Evolutionary conservation across 1,139 yeast genomes (phyloP).

Genomic region (Starmera stellimalicola): DNA sequence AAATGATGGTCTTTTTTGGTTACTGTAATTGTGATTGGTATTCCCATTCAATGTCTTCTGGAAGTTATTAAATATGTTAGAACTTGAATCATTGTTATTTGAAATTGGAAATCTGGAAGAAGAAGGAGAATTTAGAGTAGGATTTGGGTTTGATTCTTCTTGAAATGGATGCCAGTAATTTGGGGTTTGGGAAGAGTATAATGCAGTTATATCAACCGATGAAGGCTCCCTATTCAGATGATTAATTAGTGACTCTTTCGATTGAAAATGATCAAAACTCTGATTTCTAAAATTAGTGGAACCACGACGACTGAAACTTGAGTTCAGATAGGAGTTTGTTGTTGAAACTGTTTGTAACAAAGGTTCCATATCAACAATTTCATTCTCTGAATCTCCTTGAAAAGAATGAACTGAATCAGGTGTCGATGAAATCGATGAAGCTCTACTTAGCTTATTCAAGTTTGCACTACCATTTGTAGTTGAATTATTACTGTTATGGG

Average conservation of each 20-base stretch:
- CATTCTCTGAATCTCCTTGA: constrained; percentile 5
- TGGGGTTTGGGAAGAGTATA: constrained; percentile 7
- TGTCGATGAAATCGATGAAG: constrained; percentile 11
- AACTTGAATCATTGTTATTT: not conserved
- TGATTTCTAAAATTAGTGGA: not conserved
- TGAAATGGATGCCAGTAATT: constrained; percentile 3
- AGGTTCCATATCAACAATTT: constrained; percentile 11
- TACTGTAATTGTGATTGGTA: not conserved
- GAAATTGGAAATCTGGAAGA: not conserved
- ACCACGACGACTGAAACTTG: not conserved
- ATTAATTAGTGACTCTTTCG: constrained; percentile 12
- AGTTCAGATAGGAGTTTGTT: constrained; percentile 3
- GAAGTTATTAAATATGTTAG: constrained; percentile 1
- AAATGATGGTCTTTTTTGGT: constrained; percentile 2
- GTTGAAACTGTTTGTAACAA: constrained; percentile 9
- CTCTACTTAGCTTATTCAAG: constrained; percentile 5
- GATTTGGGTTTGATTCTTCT: not conserved
- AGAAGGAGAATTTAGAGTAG: not conserved
- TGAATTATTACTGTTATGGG: not conserved
- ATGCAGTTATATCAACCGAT: constrained; percentile 18
- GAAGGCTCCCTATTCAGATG: constrained; percentile 13
- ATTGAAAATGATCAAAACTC: constrained; percentile 8
- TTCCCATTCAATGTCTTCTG: not conserved
- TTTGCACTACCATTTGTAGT: constrained; percentile 3
- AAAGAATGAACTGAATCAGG: constrained; percentile 3